Evolutionary conservation across 805 yeast species (phyloP).

Genomic region (Starmerella cellae): DNA sequence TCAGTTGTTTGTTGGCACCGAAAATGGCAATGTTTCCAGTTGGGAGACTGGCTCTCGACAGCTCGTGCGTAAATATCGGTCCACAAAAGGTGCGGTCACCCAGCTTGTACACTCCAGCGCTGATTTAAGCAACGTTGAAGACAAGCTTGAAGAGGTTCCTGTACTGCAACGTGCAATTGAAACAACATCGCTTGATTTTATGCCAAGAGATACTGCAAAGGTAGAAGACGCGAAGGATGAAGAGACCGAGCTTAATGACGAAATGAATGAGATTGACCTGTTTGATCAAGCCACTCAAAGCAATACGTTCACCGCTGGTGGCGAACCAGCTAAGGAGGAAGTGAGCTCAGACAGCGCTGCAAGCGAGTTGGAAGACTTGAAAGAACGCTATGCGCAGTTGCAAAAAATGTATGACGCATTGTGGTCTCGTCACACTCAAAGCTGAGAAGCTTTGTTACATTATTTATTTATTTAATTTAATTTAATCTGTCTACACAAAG

Average conservation of each 20-base stretch:
- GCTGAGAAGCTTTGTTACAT: background rate
- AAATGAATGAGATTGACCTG: background rate
- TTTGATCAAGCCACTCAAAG: background rate
- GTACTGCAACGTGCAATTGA: slow-evolving; percentile 22
- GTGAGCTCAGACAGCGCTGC: background rate
- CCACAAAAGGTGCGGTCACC: slow-evolving; percentile 20
- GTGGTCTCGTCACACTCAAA: slow-evolving; percentile 18
- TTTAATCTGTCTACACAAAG: too few species aligned
- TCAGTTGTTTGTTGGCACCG: slow-evolving; percentile 57
- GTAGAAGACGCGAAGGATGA: background rate
- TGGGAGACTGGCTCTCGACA: slow-evolving; percentile 42
- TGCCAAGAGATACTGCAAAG: background rate
- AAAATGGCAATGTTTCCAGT: slow-evolving; percentile 50
- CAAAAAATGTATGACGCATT: slow-evolving; percentile 23
- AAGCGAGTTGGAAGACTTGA: slow-evolving; percentile 10
- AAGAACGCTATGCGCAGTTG: slow-evolving; percentile 16
- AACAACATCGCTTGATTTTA: slow-evolving; percentile 5
- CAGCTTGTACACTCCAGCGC: slow-evolving; percentile 9
- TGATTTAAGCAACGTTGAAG: slow-evolving; percentile 5
- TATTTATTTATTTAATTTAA: background rate
- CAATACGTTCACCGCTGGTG: background rate
- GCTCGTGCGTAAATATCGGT: slow-evolving; percentile 23
- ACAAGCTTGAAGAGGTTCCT: slow-evolving; percentile 18
- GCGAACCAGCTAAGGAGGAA: background rate
- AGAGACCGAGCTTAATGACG: background rate